Base-by-base conservation (phyloP, 2,329 filamentous ascomycete genomes). In the Pseudonectria foliicola region DNA sequence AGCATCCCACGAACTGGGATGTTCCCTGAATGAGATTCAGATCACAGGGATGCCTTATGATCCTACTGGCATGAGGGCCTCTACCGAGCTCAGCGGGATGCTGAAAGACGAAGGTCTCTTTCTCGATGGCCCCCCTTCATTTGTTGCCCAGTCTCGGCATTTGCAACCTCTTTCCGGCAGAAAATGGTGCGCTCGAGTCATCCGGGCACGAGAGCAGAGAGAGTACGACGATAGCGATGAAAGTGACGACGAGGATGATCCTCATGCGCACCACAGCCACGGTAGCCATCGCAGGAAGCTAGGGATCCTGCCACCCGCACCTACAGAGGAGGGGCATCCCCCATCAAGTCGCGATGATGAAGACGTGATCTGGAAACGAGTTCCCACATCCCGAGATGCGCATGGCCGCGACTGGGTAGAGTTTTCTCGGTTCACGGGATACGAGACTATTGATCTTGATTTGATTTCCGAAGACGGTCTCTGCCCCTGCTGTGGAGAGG, bases 21-120 rank as follows among this genome's bases (percentile, higher is more conserved):
- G 67, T 42, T 70, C 62, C 4, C 49, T 76, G 6, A 68, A 75
- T 38, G 71, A 75, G 48, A 56, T 75, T 27, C 61, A 69, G 30
- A 48, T 75, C 14, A 75, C 71, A 0, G 72, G 72, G 7, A 57
- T 75, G 38, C 70, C 71, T 0, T 60, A 57, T 27, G 69, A 73
- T 36, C 66, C 71, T 13, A 57, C 61, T 7, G 71, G 71, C 3
- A 54, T 62, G 38, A 70, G 69, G 40, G 64, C 65, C 10, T 61
- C 61, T 7, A 57, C 58, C 3, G 70, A 75, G 44, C 53, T 75
- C 26, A 61, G 62, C n/a, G 68, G 70, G 4, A 63, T 75, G 52
- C 52, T 75, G 35, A 72, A 65, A 41, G 68, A 75, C 29, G 70
- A 73, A 38, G 72, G 72, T 2, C 59, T 75, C 8, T 63, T 70